Base-by-base conservation (phyloP, 345 rosid genomes). In the Rhodamnia rubescens region DNA sequence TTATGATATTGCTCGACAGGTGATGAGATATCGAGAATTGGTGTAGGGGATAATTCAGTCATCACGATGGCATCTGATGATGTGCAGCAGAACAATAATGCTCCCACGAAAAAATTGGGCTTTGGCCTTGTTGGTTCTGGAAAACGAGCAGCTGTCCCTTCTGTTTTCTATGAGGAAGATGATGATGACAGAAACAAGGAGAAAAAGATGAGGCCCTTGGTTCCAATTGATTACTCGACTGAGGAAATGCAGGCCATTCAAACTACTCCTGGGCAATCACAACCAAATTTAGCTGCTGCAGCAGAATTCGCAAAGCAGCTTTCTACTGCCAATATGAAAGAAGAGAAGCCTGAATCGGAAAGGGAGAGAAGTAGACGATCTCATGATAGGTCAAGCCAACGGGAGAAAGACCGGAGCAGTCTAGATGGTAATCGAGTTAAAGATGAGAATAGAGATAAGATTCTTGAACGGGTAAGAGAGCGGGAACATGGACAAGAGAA, bases 101-200 rank as follows among this genome's bases (percentile, higher is more conserved):
- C 90, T 32, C 96, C 96, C 44, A 87, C 92, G 36, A 96, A 92
- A 88, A 97, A 96, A 87, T 85, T 95, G 91, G 99, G 99, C 55
- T 97, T 97, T 91, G 99, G 99, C 91, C 94, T 97, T 74, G 95
- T 95, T 83, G 99, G 99, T 58, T 95, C 97, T 49, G 99, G 99
- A 84, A 97, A 95, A 87, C 91, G 98, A 86, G 91, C 99, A 27
- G 88, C 98, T 75, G 98, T 97, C 40, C 99, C 94, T 83, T 97
- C 98, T 87, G 98, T n/a, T 87, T 97, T 97, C 93, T 90, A 92
- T 54, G 98, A 93, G 87, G 99, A 97, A 90, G 99, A 97, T 85
- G 99, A 96, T 82, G 98, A 96, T 44, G 99, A 95, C 80, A 95
- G 93, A 5, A 91, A 90, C 10, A 97, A 96, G 90, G 95, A 95